Conservation (phyloP, 148 eudicot genomes). For the Rhododendron griersonianum region DNA sequence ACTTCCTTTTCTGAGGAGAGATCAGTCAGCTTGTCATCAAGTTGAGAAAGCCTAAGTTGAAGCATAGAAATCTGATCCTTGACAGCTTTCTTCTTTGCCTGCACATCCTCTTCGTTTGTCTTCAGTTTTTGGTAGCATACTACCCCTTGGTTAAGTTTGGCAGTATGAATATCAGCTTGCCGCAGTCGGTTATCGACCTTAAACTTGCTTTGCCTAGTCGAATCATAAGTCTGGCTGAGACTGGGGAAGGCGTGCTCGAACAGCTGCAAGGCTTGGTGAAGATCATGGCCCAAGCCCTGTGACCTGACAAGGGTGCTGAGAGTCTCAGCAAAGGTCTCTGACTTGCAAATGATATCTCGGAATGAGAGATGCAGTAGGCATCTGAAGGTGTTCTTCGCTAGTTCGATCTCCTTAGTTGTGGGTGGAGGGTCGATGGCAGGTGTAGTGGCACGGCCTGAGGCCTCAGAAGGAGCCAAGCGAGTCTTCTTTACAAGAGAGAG, state of each 20-base stretch:
- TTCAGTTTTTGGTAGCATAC: not conserved
- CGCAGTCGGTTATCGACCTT: not conserved
- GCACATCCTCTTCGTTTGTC: not conserved
- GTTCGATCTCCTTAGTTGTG: not conserved
- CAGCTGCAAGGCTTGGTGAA: not conserved
- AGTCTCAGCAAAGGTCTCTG: not conserved
- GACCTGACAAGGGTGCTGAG: not conserved
- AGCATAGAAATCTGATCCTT: not conserved
- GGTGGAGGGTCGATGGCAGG: not conserved
- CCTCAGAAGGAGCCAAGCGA: not conserved
- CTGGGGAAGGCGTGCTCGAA: not conserved
- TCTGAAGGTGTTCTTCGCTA: not conserved
- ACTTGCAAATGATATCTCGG: not conserved
- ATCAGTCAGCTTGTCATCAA: not conserved
- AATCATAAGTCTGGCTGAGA: not conserved
- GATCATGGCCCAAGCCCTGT: not conserved
- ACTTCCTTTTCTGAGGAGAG: not conserved
- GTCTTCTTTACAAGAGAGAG: not conserved
- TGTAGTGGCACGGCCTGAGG: not conserved
- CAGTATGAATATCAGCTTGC: not conserved
- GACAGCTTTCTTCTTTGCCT: not conserved
- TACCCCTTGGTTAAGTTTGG: not conserved
- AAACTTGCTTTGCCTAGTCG: not conserved
- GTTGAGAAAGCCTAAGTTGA: not conserved
- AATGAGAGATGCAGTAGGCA: not conserved